phyloP scores from a whole-genome alignment of 768 basidiomycete species.

The Rubroboletus pulcherrimus region DNA sequence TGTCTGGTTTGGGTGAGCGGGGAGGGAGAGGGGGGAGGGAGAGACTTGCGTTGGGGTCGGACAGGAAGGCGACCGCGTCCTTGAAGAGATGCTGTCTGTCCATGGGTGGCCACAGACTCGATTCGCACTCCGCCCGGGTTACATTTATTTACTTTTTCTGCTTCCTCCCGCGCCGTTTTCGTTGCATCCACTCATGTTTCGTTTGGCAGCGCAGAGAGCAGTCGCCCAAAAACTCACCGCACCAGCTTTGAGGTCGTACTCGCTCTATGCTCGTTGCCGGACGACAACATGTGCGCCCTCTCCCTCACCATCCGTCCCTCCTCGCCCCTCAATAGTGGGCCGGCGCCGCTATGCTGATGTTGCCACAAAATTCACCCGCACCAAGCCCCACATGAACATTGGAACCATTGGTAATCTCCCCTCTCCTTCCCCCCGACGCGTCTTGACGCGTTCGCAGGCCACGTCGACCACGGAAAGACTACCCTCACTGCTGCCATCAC shows the following conservation, averaged over 20 bases:
- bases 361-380: conserved; percentile 56
- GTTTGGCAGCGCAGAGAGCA: conserved; percentile 25
- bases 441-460: conserved; percentile 43
- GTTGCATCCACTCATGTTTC: conserved; percentile 26
- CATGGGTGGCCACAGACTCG: conserved; percentile 16
- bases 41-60: conserved; percentile 69
- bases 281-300: conserved; percentile 10
- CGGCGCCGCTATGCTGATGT: conserved; percentile 73
- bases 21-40: not conserved
- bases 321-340: not conserved
- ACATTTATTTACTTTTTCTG: not conserved
- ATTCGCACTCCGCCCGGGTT: conserved; percentile 29
- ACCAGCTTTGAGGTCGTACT: not conserved
- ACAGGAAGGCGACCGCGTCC: conserved; percentile 81
- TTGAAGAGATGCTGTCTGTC: conserved; percentile 72
- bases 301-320: not conserved
- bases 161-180: not conserved
- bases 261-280: conserved; percentile 12
- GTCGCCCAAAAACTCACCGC: not conserved
- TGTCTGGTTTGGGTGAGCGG: conserved; percentile 43
- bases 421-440: conserved; percentile 8
- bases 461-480: conserved; percentile 98
- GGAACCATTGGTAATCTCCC: conserved; percentile 72
- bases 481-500: conserved; percentile 96
- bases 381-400: conserved; percentile 92